These are phyloP conservation scores for Mollisia scopiformis DNA, from an alignment of 2,329 filamentous ascomycete genomes.

Conservation along the genomic window DNA sequence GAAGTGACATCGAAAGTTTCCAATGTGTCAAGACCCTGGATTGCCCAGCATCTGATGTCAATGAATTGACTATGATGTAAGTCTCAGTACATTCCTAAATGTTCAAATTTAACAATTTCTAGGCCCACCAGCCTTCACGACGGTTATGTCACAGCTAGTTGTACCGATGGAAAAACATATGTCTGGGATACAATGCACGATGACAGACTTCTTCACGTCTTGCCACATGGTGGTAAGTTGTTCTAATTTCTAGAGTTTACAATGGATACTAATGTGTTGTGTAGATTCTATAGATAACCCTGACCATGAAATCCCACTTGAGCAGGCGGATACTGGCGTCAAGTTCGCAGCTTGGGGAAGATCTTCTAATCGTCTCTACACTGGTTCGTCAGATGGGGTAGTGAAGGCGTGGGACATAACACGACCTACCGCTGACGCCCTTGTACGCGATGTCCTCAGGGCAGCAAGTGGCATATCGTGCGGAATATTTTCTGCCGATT, in stretches of 20 bases:
- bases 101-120: slow-evolving; percentile 27
- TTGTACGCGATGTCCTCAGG: slow-evolving; percentile 56
- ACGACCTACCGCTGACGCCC: slow-evolving; percentile 41
- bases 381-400: slow-evolving; percentile 64
- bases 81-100: slow-evolving; percentile 4
- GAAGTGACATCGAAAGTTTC: slow-evolving; percentile 41
- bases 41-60: slow-evolving; percentile 63
- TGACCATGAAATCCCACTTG: slow-evolving; percentile 39
- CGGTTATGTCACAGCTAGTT: slow-evolving; percentile 62
- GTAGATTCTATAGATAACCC: slow-evolving; percentile 35
- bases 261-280: slow-evolving; percentile 15
- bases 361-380: slow-evolving; percentile 61
- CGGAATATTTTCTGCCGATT: slow-evolving; percentile 61
- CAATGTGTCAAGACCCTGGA: slow-evolving; percentile 57
- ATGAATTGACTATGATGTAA: slow-evolving; percentile 60
- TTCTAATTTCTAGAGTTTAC: neutral
- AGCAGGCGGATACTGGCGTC: slow-evolving; percentile 62
- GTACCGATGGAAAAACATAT: slow-evolving; percentile 64
- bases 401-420: slow-evolving; percentile 67
- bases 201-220: slow-evolving; percentile 58
- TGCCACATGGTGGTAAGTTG: slow-evolving; percentile 53
- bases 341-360: slow-evolving; percentile 67
- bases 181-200: slow-evolving; percentile 63
- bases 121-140: slow-evolving; percentile 54
- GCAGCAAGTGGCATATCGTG: slow-evolving; percentile 59